These are phyloP conservation scores for Trichoderma endophyticum DNA, from an alignment of 2,329 filamentous ascomycete species.

Conservation along the genomic window DNA sequence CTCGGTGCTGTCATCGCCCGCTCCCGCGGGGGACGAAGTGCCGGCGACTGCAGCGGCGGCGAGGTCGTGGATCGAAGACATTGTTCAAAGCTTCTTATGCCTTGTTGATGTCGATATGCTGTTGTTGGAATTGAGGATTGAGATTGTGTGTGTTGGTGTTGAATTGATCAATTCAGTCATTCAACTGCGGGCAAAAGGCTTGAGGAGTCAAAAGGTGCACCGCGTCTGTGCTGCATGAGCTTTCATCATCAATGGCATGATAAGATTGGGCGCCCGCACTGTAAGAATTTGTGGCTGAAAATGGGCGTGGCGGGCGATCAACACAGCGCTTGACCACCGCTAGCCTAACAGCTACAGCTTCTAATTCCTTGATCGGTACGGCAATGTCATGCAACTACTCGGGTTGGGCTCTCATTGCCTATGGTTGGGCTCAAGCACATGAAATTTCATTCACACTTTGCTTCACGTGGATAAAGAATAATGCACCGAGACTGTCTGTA, in stretches of 20 bases:
- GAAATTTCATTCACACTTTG: neutral
- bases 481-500: neutral
- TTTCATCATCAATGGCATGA: conserved; percentile 5
- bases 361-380: neutral
- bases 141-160: neutral
- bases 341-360: neutral
- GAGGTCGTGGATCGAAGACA: conserved; percentile 51
- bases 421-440: neutral
- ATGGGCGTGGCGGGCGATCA: neutral
- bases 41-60: conserved; percentile 45
- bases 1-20: conserved; percentile 1
- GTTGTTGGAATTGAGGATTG: neutral
- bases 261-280: conserved; percentile 6
- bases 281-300: conserved; percentile 1
- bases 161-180: neutral
- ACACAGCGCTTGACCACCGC: neutral
- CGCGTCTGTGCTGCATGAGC: neutral
- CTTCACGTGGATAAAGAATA: neutral
- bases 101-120: neutral
- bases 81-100: conserved; percentile 17
- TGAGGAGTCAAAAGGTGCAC: neutral
- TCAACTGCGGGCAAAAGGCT: neutral
- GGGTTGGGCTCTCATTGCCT: neutral
- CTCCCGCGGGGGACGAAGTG: conserved; percentile 29
- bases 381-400: neutral